Conservation (phyloP, 305 asterid genomes). For the Fraxinus greggii region DNA sequence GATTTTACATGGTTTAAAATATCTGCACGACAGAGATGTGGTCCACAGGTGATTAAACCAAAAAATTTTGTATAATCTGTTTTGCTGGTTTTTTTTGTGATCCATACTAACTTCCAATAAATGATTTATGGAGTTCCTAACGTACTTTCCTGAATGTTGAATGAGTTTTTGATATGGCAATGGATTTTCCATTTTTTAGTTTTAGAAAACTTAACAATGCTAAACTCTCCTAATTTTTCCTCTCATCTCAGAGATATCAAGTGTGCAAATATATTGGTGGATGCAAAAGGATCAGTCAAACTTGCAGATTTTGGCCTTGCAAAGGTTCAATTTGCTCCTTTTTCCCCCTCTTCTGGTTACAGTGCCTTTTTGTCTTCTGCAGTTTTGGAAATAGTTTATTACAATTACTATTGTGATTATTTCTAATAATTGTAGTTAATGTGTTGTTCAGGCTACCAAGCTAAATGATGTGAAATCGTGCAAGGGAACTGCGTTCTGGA, state of each 20-base stretch:
- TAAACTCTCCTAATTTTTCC: neutral
- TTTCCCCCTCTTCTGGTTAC: neutral
- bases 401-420: neutral
- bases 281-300: conserved; percentile 80
- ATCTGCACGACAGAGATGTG: conserved; percentile 75
- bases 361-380: neutral
- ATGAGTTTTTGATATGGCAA: neutral
- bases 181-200: neutral
- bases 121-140: neutral
- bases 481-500: conserved; percentile 97
- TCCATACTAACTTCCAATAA: neutral
- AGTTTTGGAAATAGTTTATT: conserved; percentile 7
- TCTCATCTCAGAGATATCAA: conserved; percentile 68
- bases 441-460: conserved; percentile 65
- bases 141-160: neutral
- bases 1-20: conserved; percentile 85
- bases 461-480: conserved; percentile 86
- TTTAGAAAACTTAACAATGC: neutral
- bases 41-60: conserved; percentile 75
- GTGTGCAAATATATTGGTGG: conserved; percentile 93
- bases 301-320: conserved; percentile 99
- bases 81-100: neutral
- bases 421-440: conserved; percentile 12
- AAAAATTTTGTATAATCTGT: conserved; percentile 6
- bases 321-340: conserved; percentile 46